Evolutionary conservation across 2,329 filamentous ascomycete genomes (phyloP).

Genomic region (Pseudocercospora macadamiae): DNA sequence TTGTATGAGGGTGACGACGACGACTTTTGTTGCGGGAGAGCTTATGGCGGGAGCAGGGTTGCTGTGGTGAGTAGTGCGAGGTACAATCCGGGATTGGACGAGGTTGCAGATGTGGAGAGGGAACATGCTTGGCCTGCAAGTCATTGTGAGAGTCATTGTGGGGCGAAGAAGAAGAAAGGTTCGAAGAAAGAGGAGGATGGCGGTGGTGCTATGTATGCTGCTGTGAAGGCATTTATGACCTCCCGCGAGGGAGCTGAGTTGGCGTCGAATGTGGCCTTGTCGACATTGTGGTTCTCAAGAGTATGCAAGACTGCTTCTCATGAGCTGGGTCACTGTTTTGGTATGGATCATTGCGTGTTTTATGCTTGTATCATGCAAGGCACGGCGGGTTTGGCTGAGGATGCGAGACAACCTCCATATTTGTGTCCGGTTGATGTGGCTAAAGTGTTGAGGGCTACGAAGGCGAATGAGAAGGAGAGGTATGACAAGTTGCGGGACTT

Average conservation of each 20-base stretch:
- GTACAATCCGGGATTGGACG: constrained; percentile 59
- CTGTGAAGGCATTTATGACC: constrained; percentile 14
- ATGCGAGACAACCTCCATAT: constrained; percentile 65
- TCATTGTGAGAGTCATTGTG: constrained; percentile 58
- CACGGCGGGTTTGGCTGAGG: constrained; percentile 60
- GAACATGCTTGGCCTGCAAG: constrained; percentile 66
- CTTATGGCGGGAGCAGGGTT: constrained; percentile 66
- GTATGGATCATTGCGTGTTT: constrained; percentile 68
- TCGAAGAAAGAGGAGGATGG: constrained; percentile 12
- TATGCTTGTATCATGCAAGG: constrained; percentile 68
- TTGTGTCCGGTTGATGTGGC: constrained; percentile 62
- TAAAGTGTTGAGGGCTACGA: constrained; percentile 49
- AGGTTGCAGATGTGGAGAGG: constrained; percentile 47
- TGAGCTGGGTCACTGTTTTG: constrained; percentile 70
- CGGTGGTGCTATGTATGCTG: constrained; percentile 16
- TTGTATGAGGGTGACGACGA: constrained; percentile 68
- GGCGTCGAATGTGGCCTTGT: constrained; percentile 4
- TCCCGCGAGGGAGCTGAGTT: not conserved
- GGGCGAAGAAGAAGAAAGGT: constrained; percentile 36
- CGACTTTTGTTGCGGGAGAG: constrained; percentile 67
- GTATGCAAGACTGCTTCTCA: constrained; percentile 63
- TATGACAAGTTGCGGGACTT: constrained; percentile 47
- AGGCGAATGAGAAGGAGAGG: constrained; percentile 39
- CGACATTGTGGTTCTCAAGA: constrained; percentile 60
- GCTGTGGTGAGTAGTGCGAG: constrained; percentile 64